Conservation (phyloP, 1,284 basidiomycete species). For the Tilletia walkeri region DNA sequence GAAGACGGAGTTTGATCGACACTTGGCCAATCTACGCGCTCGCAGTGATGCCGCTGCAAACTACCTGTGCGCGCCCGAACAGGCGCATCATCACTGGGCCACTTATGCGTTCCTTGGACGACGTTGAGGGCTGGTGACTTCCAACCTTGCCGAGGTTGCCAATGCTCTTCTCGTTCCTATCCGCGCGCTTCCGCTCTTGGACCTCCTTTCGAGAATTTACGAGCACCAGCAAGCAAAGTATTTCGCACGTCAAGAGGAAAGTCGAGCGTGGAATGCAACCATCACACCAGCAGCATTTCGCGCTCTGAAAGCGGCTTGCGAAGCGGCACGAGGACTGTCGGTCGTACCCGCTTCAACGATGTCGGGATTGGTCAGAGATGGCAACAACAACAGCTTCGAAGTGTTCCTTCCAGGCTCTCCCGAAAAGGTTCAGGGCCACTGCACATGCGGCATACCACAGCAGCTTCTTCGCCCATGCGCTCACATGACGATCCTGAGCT, state of each 20-base stretch:
- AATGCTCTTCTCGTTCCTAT: constrained; percentile 4
- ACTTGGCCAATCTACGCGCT: not conserved
- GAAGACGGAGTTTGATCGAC: not conserved
- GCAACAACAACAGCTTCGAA: not conserved
- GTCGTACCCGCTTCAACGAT: not conserved
- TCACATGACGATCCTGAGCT: not conserved
- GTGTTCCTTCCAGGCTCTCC: not conserved
- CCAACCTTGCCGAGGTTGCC: not conserved
- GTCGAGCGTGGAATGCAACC: not conserved
- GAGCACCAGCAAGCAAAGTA: constrained; percentile 1
- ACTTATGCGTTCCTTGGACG: not conserved
- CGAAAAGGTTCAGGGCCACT: not conserved
- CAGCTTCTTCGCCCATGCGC: not conserved
- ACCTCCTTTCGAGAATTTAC: not conserved
- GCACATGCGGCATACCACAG: not conserved
- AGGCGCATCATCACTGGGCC: not conserved
- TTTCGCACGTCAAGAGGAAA: not conserved
- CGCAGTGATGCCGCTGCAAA: not conserved
- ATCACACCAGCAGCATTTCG: not conserved
- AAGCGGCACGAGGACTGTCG: not conserved
- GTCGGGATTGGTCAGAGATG: not conserved
- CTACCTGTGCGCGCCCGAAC: not conserved
- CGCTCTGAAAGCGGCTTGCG: not conserved
- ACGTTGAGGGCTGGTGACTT: constrained; percentile 5
- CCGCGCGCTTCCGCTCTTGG: not conserved